These are phyloP conservation scores for Begonia peltatifolia DNA, from an alignment of 306 rosid genomes.

Conservation along the genomic window DNA sequence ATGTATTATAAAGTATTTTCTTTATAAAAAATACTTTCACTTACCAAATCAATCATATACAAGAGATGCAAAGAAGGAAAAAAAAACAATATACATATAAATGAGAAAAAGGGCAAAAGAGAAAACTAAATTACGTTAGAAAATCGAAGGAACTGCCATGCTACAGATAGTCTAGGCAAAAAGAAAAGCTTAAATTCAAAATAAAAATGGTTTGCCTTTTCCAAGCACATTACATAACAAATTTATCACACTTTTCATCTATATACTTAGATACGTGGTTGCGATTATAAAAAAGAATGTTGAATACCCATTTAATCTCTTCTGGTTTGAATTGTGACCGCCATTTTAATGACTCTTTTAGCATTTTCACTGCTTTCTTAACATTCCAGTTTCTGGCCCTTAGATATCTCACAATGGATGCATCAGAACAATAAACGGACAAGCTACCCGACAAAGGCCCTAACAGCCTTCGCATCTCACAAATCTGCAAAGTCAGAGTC, in stretches of 20 bases:
- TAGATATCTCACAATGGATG: constrained; percentile 56
- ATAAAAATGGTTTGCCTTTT: no score
- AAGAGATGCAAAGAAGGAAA: no score
- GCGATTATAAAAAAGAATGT: neutral
- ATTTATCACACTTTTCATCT: no score
- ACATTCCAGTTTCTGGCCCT: constrained; percentile 85
- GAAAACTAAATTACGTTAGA: no score
- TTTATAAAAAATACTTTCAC: no score
- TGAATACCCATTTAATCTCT: constrained; percentile 76
- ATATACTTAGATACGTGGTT: neutral
- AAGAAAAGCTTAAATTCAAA: neutral
- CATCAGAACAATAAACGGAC: constrained; percentile 61
- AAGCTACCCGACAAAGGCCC: constrained; percentile 52
- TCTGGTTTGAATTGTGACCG: constrained; percentile 69
- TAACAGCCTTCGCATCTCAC: constrained; percentile 58
- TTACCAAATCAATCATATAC: no score
- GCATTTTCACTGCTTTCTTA: constrained; percentile 79
- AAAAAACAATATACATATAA: neutral
- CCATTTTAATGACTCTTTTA: constrained; percentile 72
- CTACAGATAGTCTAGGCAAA: neutral
- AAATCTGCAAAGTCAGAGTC: constrained; percentile 33
- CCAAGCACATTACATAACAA: no score
- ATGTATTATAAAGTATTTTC: no score
- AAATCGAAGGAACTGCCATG: neutral
- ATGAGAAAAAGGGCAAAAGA: neutral